A percentile compares a stretch with the other conserved stretches of the same genome.
Conservation (phyloP, 108 stramenopile species). For the Nitzschia inconspicua region DNA sequence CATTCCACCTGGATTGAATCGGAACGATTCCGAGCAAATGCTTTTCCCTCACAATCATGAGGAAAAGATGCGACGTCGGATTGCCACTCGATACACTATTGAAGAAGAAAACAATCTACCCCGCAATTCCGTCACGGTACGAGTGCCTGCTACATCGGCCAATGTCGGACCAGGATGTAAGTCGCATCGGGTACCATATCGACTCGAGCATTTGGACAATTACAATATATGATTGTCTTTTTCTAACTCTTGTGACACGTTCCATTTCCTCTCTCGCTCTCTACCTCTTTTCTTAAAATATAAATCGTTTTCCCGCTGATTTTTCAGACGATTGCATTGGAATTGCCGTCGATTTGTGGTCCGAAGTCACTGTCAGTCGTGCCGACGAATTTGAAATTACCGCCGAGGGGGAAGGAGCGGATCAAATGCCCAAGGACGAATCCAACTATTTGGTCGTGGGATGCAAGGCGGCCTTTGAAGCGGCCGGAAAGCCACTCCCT, state of each 20-base stretch:
- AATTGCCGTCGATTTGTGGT: conserved; percentile 98
- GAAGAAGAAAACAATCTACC: conserved; percentile 82
- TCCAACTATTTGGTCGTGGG: conserved; percentile 91
- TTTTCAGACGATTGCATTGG: conserved; percentile 91
- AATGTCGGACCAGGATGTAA: conserved; percentile 97
- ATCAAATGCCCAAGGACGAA: conserved; percentile 85
- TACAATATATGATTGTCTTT: neutral
- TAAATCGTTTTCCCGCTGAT: neutral
- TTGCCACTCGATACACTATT: conserved; percentile 77
- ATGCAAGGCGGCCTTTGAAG: conserved; percentile 90
- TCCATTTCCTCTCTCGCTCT: neutral
- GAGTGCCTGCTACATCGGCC: conserved; percentile 97
- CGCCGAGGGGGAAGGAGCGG: conserved; percentile 86
- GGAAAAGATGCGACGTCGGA: conserved; percentile 81
- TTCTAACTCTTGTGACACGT: neutral
- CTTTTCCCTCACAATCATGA: conserved; percentile 86
- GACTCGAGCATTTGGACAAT: neutral
- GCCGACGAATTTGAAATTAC: conserved; percentile 80
- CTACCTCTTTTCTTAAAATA: neutral
- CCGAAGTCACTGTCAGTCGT: conserved; percentile 91
- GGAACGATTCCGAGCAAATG: conserved; percentile 23
- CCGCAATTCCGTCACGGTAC: conserved; percentile 87
- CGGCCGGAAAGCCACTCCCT: conserved; percentile 93
- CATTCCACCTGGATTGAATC: too few relatives aligned
- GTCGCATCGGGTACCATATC: conserved; percentile 2